Percentiles rank a stretch among this genome's conserved stretches.
These are phyloP conservation scores for Calamus simplicifolius DNA, from an alignment of 176 grass and related monocot genomes.

Conservation along the genomic window DNA sequence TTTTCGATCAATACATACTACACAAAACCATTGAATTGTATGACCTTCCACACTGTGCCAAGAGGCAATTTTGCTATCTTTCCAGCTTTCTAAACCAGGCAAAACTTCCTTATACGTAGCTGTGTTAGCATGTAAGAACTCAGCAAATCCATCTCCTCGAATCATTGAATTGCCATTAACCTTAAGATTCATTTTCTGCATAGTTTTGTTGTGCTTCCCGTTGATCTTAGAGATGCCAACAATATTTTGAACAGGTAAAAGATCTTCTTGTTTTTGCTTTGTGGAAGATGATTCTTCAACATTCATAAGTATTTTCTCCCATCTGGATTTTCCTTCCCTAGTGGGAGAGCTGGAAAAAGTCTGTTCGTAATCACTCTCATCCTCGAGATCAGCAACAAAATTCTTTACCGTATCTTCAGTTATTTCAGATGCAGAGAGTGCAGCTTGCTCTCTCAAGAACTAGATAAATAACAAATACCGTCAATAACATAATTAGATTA, in stretches of 20 bases:
- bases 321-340: conserved; percentile 48
- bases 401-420: conserved; percentile 69
- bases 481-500: background rate
- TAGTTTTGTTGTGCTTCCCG: conserved; percentile 56
- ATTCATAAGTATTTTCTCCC: conserved; percentile 53
- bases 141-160: conserved; percentile 25
- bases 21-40: conserved; percentile 80
- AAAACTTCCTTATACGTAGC: conserved; percentile 47
- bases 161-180: conserved; percentile 63
- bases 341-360: conserved; percentile 23
- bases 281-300: conserved; percentile 29
- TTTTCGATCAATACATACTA: conserved; percentile 78
- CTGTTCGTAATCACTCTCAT: conserved; percentile 48
- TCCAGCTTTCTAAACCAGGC: conserved; percentile 80
- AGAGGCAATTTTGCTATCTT: conserved; percentile 69
- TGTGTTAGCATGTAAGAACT: conserved; percentile 38
- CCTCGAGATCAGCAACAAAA: conserved; percentile 89
- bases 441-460: conserved; percentile 87
- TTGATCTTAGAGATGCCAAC: conserved; percentile 41
- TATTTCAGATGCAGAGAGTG: conserved; percentile 67
- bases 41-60: conserved; percentile 80
- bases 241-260: conserved; percentile 54
- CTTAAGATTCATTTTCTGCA: conserved; percentile 52
- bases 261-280: conserved; percentile 33
- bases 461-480: conserved; percentile 17